Percentiles rank a stretch among this genome's conserved stretches.
Evolutionary conservation across 306 rosid species (phyloP).

Genomic region (Lupinus albus): DNA sequence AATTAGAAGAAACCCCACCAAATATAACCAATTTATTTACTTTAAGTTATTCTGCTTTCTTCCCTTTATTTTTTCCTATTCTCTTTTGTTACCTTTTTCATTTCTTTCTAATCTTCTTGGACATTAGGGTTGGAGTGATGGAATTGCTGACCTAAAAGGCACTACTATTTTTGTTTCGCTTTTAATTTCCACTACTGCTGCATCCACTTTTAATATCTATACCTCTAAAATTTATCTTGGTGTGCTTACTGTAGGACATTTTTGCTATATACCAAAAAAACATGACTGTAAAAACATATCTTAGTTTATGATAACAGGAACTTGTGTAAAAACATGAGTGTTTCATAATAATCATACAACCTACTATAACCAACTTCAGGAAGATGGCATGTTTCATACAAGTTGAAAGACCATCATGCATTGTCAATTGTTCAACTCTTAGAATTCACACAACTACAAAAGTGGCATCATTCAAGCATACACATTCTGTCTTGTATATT

Average conservation of each 20-base stretch:
- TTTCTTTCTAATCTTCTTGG: constrained; percentile 33
- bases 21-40: too few species aligned
- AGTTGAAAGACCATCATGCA: not conserved
- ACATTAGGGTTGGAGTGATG: constrained; percentile 32
- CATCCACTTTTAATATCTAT: constrained; percentile 36
- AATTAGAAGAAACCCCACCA: constrained; percentile 67
- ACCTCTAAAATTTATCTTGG: too few species aligned
- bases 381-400: constrained; percentile 1
- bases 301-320: not conserved
- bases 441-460: constrained; percentile 20
- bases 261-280: too few species aligned
- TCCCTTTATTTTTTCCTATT: constrained; percentile 5
- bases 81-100: not conserved
- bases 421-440: not conserved
- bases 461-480: constrained; percentile 11
- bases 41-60: constrained; percentile 45
- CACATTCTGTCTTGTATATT: constrained; percentile 30
- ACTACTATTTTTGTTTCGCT: constrained; percentile 34
- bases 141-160: constrained; percentile 48
- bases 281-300: too few species aligned
- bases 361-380: not conserved
- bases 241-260: too few species aligned
- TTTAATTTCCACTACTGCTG: constrained; percentile 24
- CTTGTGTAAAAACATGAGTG: not conserved
- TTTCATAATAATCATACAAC: constrained; percentile 24